Conservation (phyloP, 129 eudicot genomes). For the Apium graveolens region DNA sequence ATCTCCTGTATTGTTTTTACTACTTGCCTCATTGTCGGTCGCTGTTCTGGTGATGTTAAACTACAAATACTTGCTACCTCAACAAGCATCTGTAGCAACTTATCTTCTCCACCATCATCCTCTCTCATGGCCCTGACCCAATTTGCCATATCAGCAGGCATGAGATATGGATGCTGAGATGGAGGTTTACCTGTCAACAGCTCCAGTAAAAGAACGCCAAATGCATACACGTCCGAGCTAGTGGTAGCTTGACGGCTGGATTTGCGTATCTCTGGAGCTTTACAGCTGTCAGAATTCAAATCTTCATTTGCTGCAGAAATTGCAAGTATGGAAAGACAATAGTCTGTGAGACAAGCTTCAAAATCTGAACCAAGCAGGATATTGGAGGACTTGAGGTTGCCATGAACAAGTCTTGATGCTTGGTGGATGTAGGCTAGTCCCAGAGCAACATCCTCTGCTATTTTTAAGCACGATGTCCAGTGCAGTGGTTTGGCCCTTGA, state of each 20-base stretch:
- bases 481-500: constrained; percentile 75
- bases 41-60: constrained; percentile 36
- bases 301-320: constrained; percentile 12
- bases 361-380: constrained; percentile 85
- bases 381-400: constrained; percentile 73
- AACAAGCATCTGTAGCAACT: constrained; percentile 52
- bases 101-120: constrained; percentile 43
- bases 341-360: constrained; percentile 84
- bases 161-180: constrained; percentile 48
- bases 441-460: constrained; percentile 78
- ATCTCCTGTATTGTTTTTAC: constrained; percentile 84
- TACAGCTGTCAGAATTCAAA: constrained; percentile 34
- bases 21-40: constrained; percentile 92
- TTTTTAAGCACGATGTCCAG: constrained; percentile 89
- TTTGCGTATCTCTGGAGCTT: constrained; percentile 63
- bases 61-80: constrained; percentile 51
- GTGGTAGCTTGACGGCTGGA: constrained; percentile 34
- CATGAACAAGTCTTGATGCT: constrained; percentile 84
- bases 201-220: constrained; percentile 65
- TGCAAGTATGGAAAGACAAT: constrained; percentile 55
- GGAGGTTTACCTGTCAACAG: constrained; percentile 66
- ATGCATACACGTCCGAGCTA: constrained; percentile 71
- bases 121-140: constrained; percentile 65
- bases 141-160: constrained; percentile 44
- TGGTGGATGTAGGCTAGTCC: constrained; percentile 92